Evolutionary conservation across 2,329 filamentous ascomycete genomes (phyloP).

Genomic region (Byssothecium circinans): DNA sequence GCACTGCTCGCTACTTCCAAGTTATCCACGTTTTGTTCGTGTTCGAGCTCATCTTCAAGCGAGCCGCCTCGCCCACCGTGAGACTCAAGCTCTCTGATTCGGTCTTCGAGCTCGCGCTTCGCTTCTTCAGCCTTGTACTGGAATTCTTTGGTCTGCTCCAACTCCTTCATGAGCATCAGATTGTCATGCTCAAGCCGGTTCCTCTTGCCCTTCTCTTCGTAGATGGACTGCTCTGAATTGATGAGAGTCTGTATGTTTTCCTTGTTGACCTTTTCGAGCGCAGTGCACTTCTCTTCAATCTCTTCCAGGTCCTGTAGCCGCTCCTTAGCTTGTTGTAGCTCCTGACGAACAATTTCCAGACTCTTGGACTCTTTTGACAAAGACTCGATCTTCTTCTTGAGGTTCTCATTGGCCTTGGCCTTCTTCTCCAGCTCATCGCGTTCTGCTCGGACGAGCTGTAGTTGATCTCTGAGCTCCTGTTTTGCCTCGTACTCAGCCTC

Average conservation of each 20-base stretch:
- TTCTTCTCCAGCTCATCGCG: conserved; percentile 54
- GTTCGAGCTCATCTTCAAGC: conserved; percentile 46
- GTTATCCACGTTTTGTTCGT: conserved; percentile 31
- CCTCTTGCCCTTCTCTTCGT: conserved; percentile 52
- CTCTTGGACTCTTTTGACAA: conserved; percentile 52
- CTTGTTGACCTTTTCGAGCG: conserved; percentile 54
- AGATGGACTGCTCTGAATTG: conserved; percentile 55
- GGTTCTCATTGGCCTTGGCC: conserved; percentile 55
- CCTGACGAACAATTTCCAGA: conserved; percentile 47
- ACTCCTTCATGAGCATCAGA: conserved; percentile 49
- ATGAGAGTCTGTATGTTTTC: conserved; percentile 54
- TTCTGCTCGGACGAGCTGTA: conserved; percentile 53
- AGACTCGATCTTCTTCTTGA: conserved; percentile 57
- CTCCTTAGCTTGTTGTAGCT: conserved; percentile 49
- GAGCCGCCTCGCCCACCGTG: conserved; percentile 32
- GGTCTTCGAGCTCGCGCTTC: conserved; percentile 51
- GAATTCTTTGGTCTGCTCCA: conserved; percentile 51
- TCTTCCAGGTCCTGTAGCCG: conserved; percentile 49
- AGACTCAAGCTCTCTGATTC: conserved; percentile 47
- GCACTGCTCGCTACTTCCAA: conserved; percentile 25
- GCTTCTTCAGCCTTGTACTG: conserved; percentile 52
- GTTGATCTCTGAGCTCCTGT: conserved; percentile 53
- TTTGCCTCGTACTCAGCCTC: conserved; percentile 48
- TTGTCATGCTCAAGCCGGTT: conserved; percentile 54
- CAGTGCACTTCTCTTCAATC: conserved; percentile 48